Base-by-base conservation (phyloP, 805 yeast genomes). In the Ogataea allantospora region DNA sequence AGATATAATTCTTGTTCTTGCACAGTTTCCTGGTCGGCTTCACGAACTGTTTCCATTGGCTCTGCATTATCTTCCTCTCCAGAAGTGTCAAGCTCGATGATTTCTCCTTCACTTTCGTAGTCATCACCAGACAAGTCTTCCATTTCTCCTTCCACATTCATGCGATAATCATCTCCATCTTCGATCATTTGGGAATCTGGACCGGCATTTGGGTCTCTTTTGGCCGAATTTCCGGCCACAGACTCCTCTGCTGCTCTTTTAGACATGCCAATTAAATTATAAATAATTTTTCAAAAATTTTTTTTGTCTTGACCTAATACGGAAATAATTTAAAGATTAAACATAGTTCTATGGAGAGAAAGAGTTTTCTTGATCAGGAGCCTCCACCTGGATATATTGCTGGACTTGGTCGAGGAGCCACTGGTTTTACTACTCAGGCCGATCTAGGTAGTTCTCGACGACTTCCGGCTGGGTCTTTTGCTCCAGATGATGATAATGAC, bases 331-430 rank as follows among this genome's bases (percentile, higher is more conserved):
- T 11, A 5, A 21, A 37, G 29, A 38, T 41, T 27, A 36, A 33
- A 25, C 16, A 24, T 9, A 15, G 15, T n/a, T 16, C 27, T 11
- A 71, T 72, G 81, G 76, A 75, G 20, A 58, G 78, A 40, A 73
- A 72, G 43, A 66, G 77, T 5, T 93, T 93, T 61, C 66, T 91
- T 32, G 88, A 83, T 54, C 87, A 84, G 64, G 78, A 79, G 44
- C 83, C 98, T 1, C 99, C 99, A 0, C 75, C 83, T 2, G 95
- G 95, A 5, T 91, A 91, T 56, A 75, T 88, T 27, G 83, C 98
- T 3, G 99, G 99, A 17, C 63, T 88, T 6, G 98, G 97, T 0
- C 70, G 99, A 55, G 99, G 99, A 18, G 98, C 97, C 2, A 76
- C 86, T 1, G 98, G 97, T 5, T 89, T 93, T 60, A 79, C 89